Evolutionary conservation across 805 yeast species (phyloP), one percentile per base, ranked within the genome.

Genomic region (Huiozyma sinensis): DNA sequence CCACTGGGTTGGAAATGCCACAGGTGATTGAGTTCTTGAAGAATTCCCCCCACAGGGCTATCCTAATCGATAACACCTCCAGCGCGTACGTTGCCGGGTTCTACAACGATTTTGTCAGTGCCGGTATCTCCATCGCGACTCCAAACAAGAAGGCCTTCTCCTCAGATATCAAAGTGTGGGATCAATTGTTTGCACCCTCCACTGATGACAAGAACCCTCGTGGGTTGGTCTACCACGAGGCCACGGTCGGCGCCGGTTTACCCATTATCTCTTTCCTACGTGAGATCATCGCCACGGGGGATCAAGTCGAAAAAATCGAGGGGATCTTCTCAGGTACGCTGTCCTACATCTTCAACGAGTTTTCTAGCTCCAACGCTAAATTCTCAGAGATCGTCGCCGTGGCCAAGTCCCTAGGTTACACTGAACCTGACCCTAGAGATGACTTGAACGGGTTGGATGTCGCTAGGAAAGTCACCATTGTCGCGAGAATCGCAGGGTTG

Each of bases 401-500:
- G 40, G 98, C 99, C 43, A 90, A 90, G 68, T 67, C 79, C 42
- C 72, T 87, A 52, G 99, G 99, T 42, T 92, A 87, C 75, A 90
- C 97, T 36, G 98, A 92, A 69, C 99, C 99, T 41, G 99, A 92
- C 65, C 98, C 99, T 66, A 82, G 99, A 69, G 99, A 92, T 65
- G 99, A 92, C 63, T 77, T 92, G 66, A 92, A 90, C 65, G 99
- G 99, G 44, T 75, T 92, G 63, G 99, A 92, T 61, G 96, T 92
- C 48, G 99, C 99, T 38, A 83, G 99, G 75, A 92, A 92, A 67
- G 96, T 92, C 30, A 88, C 98, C 28, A 92, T 92, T 52, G 76
- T 92, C 50, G 95, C 96, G 39, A 83, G 99, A 72, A 75, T 92
- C 43, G 74, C 96, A 11, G 98, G 98, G 3, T 74, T 83, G 44